Percentiles rank a stretch among this genome's conserved stretches.
Evolutionary conservation across 169 alveolate genomes (phyloP).

Genomic region (Cryptosporidium parvum): DNA sequence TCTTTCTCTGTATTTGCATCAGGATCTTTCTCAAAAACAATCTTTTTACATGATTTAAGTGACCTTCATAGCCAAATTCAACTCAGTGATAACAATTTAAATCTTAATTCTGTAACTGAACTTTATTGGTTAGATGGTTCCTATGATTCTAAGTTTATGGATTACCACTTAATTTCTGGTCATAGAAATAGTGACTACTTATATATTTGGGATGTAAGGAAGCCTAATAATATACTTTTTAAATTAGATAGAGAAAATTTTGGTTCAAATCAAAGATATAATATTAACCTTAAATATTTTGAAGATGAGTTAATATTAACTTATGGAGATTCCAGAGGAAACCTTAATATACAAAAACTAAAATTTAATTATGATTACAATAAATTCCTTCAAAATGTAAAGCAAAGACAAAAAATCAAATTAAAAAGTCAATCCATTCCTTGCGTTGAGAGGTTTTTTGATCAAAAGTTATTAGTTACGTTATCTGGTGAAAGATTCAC

Average conservation of each 20-base stretch:
- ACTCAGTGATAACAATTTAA: neutral
- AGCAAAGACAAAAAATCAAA: neutral
- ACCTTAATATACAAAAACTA: constrained; percentile 26
- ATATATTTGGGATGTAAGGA: constrained; percentile 62
- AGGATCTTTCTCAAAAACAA: constrained; percentile 39
- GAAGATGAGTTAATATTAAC: constrained; percentile 7
- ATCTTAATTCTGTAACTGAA: constrained; percentile 34
- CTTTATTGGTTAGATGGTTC: constrained; percentile 45
- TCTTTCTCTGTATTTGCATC: constrained; percentile 49
- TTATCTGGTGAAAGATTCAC: constrained; percentile 71
- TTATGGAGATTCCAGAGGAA: constrained; percentile 57
- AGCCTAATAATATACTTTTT: constrained; percentile 42
- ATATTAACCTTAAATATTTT: neutral
- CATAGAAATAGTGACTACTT: constrained; percentile 28
- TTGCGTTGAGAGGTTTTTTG: neutral
- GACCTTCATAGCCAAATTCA: constrained; percentile 17
- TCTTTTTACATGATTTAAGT: constrained; percentile 50
- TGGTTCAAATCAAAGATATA: constrained; percentile 27
- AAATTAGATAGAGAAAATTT: constrained; percentile 19
- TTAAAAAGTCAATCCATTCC: constrained; percentile 42
- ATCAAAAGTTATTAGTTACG: neutral
- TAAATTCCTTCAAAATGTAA: constrained; percentile 16
- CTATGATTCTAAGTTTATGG: neutral
- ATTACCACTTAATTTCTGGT: constrained; percentile 44
- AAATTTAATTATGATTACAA: constrained; percentile 13